Base-by-base conservation (phyloP, 441 rosid species). In the Manihot esculenta region DNA sequence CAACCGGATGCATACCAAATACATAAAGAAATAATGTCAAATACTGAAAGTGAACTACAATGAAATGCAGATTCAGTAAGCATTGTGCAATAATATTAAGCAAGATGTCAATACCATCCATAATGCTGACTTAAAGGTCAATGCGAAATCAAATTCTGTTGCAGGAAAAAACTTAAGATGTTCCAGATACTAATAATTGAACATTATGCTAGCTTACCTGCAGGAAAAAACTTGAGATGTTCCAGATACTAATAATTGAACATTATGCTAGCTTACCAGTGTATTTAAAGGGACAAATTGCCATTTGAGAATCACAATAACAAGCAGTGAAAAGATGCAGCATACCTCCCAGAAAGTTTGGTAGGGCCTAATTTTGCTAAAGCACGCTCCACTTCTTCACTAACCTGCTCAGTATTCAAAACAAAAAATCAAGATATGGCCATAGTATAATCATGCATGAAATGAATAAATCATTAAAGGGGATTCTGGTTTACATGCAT, bases 361-460 rank as follows among this genome's bases (percentile, higher is more conserved):
- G 93, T 79, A 68, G 94, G 86, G 10, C 89, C 91, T 33, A 90
- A 72, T 79, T 92, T 92, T 48, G 97, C 90, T 72, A 92, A 79
- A 72, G 97, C 97, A 51, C 96, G 87, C 72, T 92, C 97, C 70
- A 92, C 91, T 82, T 92, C 97, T 81, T 92, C 97, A 10, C 97
- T 92, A 64, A 92, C 94, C 97, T 92, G 78, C 61, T 74, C 67
- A 15, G 71, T 62, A 70, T 51, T 64, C 48, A 51, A 73, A 26
- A 42, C 13, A n/a, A 42, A n/a, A 71, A 13, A 7, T 57, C 41
- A 45, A 26, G 53, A 69, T 11, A 38, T 23, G 41, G 24, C n/a
- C 17, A 27, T 7, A n/a, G 21, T 44, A 13, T 24, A 10, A 35
- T 23, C 30, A 70, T 49, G 41, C 20, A 56, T 6, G 8, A 53